Evolutionary conservation across 75 land plant species (phyloP), one percentile per base, ranked within the genome.

Genomic region (Chamaecyparis obtusa): DNA sequence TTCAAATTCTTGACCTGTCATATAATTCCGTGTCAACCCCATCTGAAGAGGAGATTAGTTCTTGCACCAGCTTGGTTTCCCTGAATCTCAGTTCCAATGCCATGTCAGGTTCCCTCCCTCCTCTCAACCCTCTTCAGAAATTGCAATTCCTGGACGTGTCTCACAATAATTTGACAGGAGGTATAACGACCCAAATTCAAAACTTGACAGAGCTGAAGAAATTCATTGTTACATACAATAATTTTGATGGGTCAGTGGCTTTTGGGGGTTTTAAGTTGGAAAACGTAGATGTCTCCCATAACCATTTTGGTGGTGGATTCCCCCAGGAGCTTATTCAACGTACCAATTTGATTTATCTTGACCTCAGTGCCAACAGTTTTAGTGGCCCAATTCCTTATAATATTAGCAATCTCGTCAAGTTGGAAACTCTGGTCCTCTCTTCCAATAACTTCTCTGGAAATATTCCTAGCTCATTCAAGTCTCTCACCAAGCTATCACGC

Each of bases 131-230:
- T n/a, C 86, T 83, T 36, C 36, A 83, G 71, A 49, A 72, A 72
- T 83, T 89, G 35, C 35, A 71, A 77, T 51, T 64, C 35, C 13
- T 90, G 83, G 72, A 88, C 30, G 2, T 88, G 33, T 85, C 86
- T 4, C 19, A 60, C 16, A 90, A 90, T 57, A 49, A 43, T 11
- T 74, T 90, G 36, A 41, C 56, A 16, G 91, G 90, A 10, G 1
- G 46, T 21, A 84, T 88, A 8, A 86, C 84, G 27, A n/a, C 39
- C 9, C 74, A 88, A 44, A 57, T 90, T 46, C 35, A 85, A 55
- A 60, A 79, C 27, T 79, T 89, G 32, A 35, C 16, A 32, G 6
- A 48, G 49, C 49, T 48, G 10, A 48, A 48, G 49, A 48, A 0
- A 48, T 48, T 48, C 49, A 48, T 8, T 48, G 49, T 9, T 9